phyloP scores from a whole-genome alignment of 2,329 filamentous ascomycete genomes.

The Emmonsiellopsis sp. region DNA sequence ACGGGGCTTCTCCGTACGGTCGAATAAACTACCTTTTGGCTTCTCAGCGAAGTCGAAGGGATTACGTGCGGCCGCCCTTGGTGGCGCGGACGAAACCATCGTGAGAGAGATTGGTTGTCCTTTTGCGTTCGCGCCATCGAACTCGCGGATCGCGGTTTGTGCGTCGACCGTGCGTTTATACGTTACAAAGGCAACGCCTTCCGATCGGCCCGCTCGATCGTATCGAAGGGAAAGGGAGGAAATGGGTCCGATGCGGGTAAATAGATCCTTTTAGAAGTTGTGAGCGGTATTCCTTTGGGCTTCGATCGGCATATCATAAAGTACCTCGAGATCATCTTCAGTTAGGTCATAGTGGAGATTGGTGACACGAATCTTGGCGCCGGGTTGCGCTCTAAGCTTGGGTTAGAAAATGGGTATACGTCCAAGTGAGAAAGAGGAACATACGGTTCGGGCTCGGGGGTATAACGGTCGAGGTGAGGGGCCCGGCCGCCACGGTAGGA shows the following conservation, averaged over 20 bases:
- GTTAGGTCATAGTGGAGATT: constrained; percentile 91
- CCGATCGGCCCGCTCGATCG: constrained; percentile 80
- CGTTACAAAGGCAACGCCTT: constrained; percentile 75
- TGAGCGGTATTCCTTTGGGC: constrained; percentile 10
- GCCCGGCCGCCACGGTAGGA: constrained; percentile 35
- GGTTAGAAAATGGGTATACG: not conserved
- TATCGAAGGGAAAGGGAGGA: constrained; percentile 63
- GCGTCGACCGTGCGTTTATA: constrained; percentile 67
- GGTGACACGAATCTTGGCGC: constrained; percentile 70
- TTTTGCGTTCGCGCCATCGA: constrained; percentile 83
- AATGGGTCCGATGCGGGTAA: constrained; percentile 67
- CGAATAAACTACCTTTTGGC: constrained; percentile 55
- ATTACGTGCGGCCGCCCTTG: constrained; percentile 28
- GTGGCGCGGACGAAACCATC: constrained; percentile 47
- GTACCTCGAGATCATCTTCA: constrained; percentile 71
- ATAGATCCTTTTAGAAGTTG: constrained; percentile 56
- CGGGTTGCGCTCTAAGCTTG: constrained; percentile 24
- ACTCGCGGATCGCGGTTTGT: constrained; percentile 64
- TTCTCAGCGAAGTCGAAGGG: constrained; percentile 43
- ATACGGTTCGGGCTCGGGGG: constrained; percentile 27
- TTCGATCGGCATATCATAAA: constrained; percentile 9
- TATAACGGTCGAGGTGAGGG: constrained; percentile 25
- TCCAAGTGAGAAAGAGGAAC: constrained; percentile 7
- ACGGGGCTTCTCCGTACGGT: constrained; percentile 45
- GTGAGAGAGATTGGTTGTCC: constrained; percentile 73